phyloP scores from a whole-genome alignment of 2,329 filamentous ascomycete species.

The Erysiphe pulchra region DNA sequence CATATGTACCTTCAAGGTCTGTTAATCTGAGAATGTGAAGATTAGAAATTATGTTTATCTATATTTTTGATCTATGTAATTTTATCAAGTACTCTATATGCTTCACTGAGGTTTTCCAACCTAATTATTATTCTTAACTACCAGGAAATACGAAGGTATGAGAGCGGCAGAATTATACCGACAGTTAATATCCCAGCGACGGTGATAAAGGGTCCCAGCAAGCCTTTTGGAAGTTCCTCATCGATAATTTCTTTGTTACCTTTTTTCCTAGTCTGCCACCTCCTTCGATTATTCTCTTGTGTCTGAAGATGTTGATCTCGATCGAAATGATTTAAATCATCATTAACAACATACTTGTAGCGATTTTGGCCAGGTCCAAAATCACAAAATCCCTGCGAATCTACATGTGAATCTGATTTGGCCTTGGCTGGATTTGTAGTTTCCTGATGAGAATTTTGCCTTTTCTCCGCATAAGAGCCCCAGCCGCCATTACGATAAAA shows the following conservation, averaged over 20 bases:
- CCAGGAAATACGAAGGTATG: too few species aligned
- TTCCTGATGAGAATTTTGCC: conserved; percentile 22
- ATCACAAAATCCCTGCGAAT: conserved; percentile 22
- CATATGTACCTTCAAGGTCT: too few species aligned
- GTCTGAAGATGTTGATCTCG: conserved; percentile 44
- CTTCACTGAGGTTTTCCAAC: too few species aligned
- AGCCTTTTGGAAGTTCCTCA: conserved; percentile 4
- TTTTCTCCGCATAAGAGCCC: conserved; percentile 35
- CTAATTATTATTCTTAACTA: too few species aligned
- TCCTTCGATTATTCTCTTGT: conserved; percentile 22
- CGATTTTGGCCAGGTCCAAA: conserved; percentile 26
- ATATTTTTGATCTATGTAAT: too few species aligned
- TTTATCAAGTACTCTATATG: too few species aligned
- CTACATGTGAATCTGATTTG: conserved; percentile 7
- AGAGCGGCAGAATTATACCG: conserved; percentile 13
- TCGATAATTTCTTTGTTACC: conserved; percentile 8
- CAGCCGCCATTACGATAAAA: conserved; percentile 71
- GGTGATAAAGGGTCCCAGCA: conserved; percentile 19
- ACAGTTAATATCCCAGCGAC: conserved; percentile 13
- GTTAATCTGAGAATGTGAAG: too few species aligned
- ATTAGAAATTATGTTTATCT: too few species aligned
- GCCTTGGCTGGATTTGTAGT: conserved; percentile 4
- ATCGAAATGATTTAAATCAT: conserved; percentile 57
- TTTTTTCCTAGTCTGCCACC: conserved; percentile 10
- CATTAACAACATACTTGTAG: conserved; percentile 17